Evolutionary conservation across 2,329 filamentous ascomycete genomes (phyloP).

Genomic region (Elsinoe perseae): DNA sequence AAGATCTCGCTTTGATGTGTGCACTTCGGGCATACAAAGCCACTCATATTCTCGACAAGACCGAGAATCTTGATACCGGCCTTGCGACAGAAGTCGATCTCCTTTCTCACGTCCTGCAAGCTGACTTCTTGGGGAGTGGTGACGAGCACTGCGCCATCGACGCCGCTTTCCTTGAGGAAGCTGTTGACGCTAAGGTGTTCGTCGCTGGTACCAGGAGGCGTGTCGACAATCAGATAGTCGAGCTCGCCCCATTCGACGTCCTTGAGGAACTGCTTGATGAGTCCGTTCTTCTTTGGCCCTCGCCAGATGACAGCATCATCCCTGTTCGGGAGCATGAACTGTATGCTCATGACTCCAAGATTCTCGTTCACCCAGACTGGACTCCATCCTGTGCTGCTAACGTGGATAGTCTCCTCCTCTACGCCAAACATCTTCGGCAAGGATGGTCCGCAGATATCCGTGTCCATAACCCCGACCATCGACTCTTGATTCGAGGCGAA

Average conservation of each 20-base stretch:
- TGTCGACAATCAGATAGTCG: conserved; percentile 90
- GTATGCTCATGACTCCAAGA: conserved; percentile 90
- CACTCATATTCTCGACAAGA: conserved; percentile 95
- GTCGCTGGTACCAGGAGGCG: conserved; percentile 88
- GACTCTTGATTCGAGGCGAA: conserved; percentile 73
- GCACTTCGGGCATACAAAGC: conserved; percentile 92
- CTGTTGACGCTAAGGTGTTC: conserved; percentile 93
- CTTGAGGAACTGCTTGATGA: conserved; percentile 97
- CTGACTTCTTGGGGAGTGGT: conserved; percentile 93
- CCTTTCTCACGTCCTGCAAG: conserved; percentile 87
- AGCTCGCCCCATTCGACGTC: conserved; percentile 96
- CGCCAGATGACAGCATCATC: conserved; percentile 98
- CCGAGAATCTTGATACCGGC: conserved; percentile 83
- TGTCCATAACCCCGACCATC: conserved; percentile 92
- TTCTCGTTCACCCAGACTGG: conserved; percentile 96
- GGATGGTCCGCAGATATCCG: conserved; percentile 90
- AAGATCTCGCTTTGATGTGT: conserved; percentile 77
- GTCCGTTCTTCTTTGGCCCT: conserved; percentile 94
- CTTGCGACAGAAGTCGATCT: conserved; percentile 96
- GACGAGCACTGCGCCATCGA: conserved; percentile 87
- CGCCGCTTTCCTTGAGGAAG: conserved; percentile 80
- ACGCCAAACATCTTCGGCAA: conserved; percentile 99
- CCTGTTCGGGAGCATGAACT: conserved; percentile 91
- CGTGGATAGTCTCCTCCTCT: conserved; percentile 85
- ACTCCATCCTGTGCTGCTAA: conserved; percentile 81